Conservation (phyloP, 2,329 filamentous ascomycete species). For the Hypomyces rosellus region DNA sequence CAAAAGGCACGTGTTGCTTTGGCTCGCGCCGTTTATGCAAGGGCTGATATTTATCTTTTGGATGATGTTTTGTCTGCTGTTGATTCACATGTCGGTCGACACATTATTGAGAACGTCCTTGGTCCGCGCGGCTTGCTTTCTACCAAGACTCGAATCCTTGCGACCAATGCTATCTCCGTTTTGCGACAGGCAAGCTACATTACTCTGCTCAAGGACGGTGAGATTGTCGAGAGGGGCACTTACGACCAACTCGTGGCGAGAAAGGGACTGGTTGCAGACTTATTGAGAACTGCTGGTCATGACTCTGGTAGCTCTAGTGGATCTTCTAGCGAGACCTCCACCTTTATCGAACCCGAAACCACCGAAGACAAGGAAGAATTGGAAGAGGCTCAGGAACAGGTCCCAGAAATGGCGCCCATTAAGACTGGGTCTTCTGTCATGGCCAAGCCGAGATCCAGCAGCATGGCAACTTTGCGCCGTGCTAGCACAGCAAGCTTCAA, state of each 20-base stretch:
- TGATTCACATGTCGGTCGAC: slow-evolving; percentile 93
- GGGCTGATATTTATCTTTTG: slow-evolving; percentile 91
- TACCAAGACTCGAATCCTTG: slow-evolving; percentile 84
- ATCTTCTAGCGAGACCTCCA: slow-evolving; percentile 49
- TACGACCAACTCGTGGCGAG: slow-evolving; percentile 88
- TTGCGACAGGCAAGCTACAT: slow-evolving; percentile 87
- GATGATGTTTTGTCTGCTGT: slow-evolving; percentile 95
- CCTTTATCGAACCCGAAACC: slow-evolving; percentile 45
- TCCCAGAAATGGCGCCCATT: slow-evolving; percentile 73
- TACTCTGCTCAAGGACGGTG: slow-evolving; percentile 73
- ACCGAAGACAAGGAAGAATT: slow-evolving; percentile 58
- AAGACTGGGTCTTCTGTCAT: slow-evolving; percentile 43
- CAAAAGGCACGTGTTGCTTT: slow-evolving; percentile 92
- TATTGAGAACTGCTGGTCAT: slow-evolving; percentile 70
- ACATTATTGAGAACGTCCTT: slow-evolving; percentile 91
- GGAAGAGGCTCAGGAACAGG: slow-evolving; percentile 70
- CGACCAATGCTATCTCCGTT: slow-evolving; percentile 92
- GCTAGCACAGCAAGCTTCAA: slow-evolving; percentile 89
- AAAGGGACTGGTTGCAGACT: slow-evolving; percentile 81
- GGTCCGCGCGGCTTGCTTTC: slow-evolving; percentile 75
- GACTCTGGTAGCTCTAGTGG: slow-evolving; percentile 44
- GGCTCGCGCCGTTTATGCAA: slow-evolving; percentile 88
- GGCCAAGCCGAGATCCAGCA: slow-evolving; percentile 56
- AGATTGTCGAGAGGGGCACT: slow-evolving; percentile 79
- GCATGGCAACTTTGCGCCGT: slow-evolving; percentile 74